Evolutionary conservation across 176 grass and related monocot species (phyloP).

Genomic region (Miscanthus lutarioriparius): DNA sequence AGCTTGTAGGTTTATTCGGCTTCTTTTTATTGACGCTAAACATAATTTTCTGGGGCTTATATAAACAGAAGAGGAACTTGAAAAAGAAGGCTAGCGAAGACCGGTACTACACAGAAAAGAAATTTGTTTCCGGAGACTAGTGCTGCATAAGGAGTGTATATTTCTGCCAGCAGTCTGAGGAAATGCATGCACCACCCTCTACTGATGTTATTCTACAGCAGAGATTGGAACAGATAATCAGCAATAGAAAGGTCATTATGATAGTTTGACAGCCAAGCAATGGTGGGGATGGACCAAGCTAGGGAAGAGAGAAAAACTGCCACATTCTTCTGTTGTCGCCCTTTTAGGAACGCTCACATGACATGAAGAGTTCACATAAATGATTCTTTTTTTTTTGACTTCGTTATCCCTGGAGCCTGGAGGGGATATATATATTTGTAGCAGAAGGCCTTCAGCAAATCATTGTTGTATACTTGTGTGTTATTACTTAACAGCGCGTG

Average conservation of each 20-base stretch:
- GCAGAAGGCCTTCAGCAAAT: conserved; percentile 34
- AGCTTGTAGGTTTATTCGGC: conserved; percentile 5
- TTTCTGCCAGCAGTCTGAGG: conserved; percentile 38
- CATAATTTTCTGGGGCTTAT: conserved; percentile 4
- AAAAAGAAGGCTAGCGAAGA: conserved; percentile 90
- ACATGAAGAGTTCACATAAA: conserved; percentile 43
- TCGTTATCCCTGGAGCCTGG: conserved; percentile 30
- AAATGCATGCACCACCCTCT: conserved; percentile 21
- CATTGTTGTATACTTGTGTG: conserved; percentile 54
- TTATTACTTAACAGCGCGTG: conserved; percentile 37
- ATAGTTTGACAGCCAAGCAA: conserved; percentile 36
- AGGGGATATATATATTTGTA: conserved; percentile 39
- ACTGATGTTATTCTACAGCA: conserved; percentile 44
- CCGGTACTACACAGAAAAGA: conserved; percentile 82
- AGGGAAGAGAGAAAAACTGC: background rate
- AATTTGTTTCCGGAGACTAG: conserved; percentile 79
- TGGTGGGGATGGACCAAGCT: conserved; percentile 27
- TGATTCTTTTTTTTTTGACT: conserved; percentile 52
- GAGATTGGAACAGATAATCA: conserved; percentile 29
- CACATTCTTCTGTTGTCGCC: conserved; percentile 38
- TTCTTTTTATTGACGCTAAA: conserved; percentile 1
- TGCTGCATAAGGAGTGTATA: conserved; percentile 19
- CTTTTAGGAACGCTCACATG: conserved; percentile 32
- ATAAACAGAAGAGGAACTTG: conserved; percentile 70
- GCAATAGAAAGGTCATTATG: conserved; percentile 40